Conservation (phyloP, 177 flowering plant species). For the Vitis hybrid region DNA sequence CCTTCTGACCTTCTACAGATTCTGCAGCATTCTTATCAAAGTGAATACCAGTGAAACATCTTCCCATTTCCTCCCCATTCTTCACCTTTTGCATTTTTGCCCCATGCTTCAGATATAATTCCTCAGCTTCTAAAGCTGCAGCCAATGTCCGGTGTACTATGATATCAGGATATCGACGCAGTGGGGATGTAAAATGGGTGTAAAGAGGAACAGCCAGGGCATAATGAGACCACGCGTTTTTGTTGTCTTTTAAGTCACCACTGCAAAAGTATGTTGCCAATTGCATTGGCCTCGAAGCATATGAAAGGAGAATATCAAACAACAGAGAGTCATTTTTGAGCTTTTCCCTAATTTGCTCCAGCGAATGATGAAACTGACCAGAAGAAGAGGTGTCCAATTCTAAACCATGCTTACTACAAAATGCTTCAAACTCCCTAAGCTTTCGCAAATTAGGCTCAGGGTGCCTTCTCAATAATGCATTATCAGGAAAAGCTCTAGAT, state of each 20-base stretch:
- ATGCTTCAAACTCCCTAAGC: constrained; percentile 77
- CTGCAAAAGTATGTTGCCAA: constrained; percentile 77
- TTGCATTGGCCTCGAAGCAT: constrained; percentile 91
- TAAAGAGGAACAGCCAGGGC: constrained; percentile 79
- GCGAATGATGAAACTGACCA: constrained; percentile 60
- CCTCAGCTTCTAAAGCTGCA: constrained; percentile 83
- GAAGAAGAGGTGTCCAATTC: constrained; percentile 79
- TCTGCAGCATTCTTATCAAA: constrained; percentile 60
- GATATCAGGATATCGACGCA: constrained; percentile 92
- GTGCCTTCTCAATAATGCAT: constrained; percentile 84
- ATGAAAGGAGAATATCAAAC: constrained; percentile 62
- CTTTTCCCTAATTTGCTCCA: constrained; percentile 56
- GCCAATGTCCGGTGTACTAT: constrained; percentile 80
- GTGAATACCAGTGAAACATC: constrained; percentile 58
- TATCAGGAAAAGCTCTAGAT: constrained; percentile 75
- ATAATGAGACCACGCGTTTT: constrained; percentile 77
- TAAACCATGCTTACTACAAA: constrained; percentile 74
- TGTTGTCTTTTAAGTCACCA: constrained; percentile 53
- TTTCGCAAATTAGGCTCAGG: constrained; percentile 82
- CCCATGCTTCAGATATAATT: constrained; percentile 36
- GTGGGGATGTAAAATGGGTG: constrained; percentile 95
- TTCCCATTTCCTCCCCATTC: constrained; percentile 12
- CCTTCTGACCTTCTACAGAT: constrained; percentile 56
- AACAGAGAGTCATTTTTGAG: constrained; percentile 69
- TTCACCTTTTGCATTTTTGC: constrained; percentile 12